phyloP scores from a whole-genome alignment of 2,329 filamentous ascomycete genomes.

The Pseudocercospora pini-densiflorae region DNA sequence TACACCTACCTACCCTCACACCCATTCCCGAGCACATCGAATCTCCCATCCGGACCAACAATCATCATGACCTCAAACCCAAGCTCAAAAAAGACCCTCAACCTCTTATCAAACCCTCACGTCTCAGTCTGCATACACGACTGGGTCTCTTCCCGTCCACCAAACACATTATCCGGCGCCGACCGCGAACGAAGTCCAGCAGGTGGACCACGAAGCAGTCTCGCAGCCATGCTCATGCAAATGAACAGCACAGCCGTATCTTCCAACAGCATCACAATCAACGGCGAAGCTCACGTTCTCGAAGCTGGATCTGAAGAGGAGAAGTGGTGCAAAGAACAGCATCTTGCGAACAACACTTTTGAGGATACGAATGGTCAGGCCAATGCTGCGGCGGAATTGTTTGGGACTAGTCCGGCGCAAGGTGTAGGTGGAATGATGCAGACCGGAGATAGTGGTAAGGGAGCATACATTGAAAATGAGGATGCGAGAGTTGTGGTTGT shows the following conservation, averaged over 20 bases:
- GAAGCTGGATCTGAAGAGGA: conserved; percentile 79
- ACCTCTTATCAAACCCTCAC: conserved; percentile 80
- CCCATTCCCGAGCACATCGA: conserved; percentile 59
- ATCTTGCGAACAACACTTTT: conserved; percentile 85
- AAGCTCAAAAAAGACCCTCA: conserved; percentile 77
- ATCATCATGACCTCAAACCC: conserved; percentile 91
- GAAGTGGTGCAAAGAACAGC: conserved; percentile 77
- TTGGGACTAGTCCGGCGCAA: conserved; percentile 24
- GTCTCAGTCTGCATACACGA: conserved; percentile 97
- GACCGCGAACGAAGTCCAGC: conserved; percentile 64
- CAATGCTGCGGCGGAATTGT: conserved; percentile 34
- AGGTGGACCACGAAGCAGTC: conserved; percentile 68
- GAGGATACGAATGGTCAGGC: conserved; percentile 29
- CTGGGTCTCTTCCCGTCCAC: conserved; percentile 92
- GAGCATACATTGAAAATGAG: conserved; percentile 76
- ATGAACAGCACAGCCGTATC: conserved; percentile 88
- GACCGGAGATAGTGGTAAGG: conserved; percentile 51
- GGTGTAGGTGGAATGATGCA: conserved; percentile 12
- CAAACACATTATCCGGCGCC: conserved; percentile 55
- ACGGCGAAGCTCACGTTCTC: conserved; percentile 79
- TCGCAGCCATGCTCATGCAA: conserved; percentile 83
- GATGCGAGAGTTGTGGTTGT: conserved; percentile 89
- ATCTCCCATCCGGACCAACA: conserved; percentile 54
- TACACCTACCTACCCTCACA: conserved; percentile 85
- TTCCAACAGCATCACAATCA: conserved; percentile 91